Base-by-base conservation (phyloP, 1,284 basidiomycete species). In the Moesziomyces aphidis region DNA sequence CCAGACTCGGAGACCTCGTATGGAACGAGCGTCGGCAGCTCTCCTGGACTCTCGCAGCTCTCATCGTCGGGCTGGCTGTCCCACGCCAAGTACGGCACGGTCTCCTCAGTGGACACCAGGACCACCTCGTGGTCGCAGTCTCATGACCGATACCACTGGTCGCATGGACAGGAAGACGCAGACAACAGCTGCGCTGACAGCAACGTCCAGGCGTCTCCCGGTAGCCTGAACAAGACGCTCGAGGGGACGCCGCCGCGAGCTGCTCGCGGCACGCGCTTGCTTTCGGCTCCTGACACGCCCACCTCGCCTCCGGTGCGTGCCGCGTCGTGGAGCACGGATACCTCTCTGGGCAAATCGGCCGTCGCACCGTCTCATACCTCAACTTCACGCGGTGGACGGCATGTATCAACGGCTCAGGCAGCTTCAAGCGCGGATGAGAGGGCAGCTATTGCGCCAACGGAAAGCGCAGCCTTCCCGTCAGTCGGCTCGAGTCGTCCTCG, bases 1-100 rank as follows among this genome's bases (percentile, higher is more conserved):
- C 61, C 44, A 5, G 71, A 68, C 43, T 68, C 71, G 31, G 71
- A 73, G 24, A 65, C 71, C 19, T 68, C 71, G 36, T 74, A 74
- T 31, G 62, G 67, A 17, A 74, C 72, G 6, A 74, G 71, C 24
- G 65, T 68, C 1, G 55, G 65, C 23, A 73, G 71, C 52, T 73
- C 70, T 3, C 64, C 70, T 1, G 60, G 67, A 5, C 57, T 64
- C 10, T 50, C 57, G 1, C 36, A 53, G 28, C 53, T 21, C 26
- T 57, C 61, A 1, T 53, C 60, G 3, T 53, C 60, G 9, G 60
- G 60, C 36, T 70, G 57, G 57, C 23, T 50, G 17, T 54, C 54
- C 10, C 28, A 45, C 42, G 42, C 57, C 9, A 60, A 70, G 47
- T 50, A 54, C 4, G 54, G 53, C 11, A 54, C 45, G 4, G 34